Base-by-base conservation (phyloP, 495 filamentous ascomycete species). In the Tuber microsphaerosporum region DNA sequence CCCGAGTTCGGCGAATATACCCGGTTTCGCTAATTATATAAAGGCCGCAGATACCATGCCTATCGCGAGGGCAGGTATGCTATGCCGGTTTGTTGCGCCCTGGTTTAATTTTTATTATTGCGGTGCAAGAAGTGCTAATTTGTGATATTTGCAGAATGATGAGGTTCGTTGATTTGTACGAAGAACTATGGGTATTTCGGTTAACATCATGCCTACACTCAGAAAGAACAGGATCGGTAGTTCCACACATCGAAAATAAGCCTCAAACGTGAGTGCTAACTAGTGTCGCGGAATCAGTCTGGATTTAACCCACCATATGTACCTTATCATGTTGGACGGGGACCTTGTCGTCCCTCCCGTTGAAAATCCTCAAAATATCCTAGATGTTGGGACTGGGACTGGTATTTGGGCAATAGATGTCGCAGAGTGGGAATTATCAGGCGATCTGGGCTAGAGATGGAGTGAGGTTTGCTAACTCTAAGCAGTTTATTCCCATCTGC, bases 271-370 rank as follows among this genome's bases (percentile, higher is more conserved):
- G 5, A 31, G 12, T n/a, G 3, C 26, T 61, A 31, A 61, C n/a
- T 2, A 16, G 51, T 61, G 12, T 61, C n/a, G n/a, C 20, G n/a
- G 14, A 31, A 61, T 61, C 12, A 61, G 77, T 42, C 86, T 92
- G 41, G 90, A 92, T 79, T 83, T 92, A 80, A 86, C 87, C 76
- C 91, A 93, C 83, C 87, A 89, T 72, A 86, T 92, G 79, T 88
- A 85, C 78, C 80, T 79, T 48, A 75, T 88, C 78, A 82, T 87
- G 10, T 82, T 89, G 0, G 86, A 86, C 72, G 89, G 87, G 31
- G 85, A 83, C 73, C 83, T 91, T 0, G 85, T 85, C 77, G 86
- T 88, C 74, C 87, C 89, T 5, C 89, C 87, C 0, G 82, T 88
- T 42, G 84, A 82, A 14, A 81, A 84, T n/a, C 86, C 87, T 0